A percentile compares a stretch with the other conserved stretches of the same genome.
Conservation (phyloP, 164 flowering plant species). For the Vitis amurensis region DNA sequence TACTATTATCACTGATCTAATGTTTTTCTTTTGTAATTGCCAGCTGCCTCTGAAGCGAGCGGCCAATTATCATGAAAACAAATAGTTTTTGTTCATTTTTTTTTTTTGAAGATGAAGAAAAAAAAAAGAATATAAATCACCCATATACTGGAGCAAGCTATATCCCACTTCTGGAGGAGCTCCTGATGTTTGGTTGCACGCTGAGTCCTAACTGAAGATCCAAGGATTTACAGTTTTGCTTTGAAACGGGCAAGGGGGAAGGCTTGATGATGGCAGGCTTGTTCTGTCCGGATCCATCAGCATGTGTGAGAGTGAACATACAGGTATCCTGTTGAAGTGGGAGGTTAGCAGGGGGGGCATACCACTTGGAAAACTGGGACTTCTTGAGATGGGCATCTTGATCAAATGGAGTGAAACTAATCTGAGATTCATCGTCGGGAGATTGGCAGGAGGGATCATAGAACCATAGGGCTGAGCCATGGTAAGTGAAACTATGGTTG, state of each 20-base stretch:
- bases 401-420: conserved; percentile 47
- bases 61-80: too few species aligned
- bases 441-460: conserved; percentile 35
- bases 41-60: too few species aligned
- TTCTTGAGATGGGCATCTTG: conserved; percentile 18
- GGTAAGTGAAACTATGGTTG: conserved; percentile 18
- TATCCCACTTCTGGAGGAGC: conserved; percentile 23
- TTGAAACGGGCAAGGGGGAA: conserved; percentile 29
- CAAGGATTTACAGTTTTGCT: conserved; percentile 35
- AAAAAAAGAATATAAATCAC: too few species aligned
- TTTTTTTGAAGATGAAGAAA: too few species aligned
- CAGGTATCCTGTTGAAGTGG: conserved; percentile 29
- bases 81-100: too few species aligned
- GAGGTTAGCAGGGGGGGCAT: conserved; percentile 18
- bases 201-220: conserved; percentile 54
- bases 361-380: conserved; percentile 20
- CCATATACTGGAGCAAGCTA: not conserved
- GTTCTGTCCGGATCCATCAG: conserved; percentile 22
- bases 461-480: conserved; percentile 32
- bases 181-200: conserved; percentile 19
- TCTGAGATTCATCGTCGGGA: conserved; percentile 59
- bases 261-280: conserved; percentile 23
- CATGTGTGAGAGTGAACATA: conserved; percentile 31
- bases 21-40: too few species aligned
- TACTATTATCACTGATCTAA: too few species aligned